phyloP scores from a whole-genome alignment of 257 asterid species.

The Solanum microdontum region DNA sequence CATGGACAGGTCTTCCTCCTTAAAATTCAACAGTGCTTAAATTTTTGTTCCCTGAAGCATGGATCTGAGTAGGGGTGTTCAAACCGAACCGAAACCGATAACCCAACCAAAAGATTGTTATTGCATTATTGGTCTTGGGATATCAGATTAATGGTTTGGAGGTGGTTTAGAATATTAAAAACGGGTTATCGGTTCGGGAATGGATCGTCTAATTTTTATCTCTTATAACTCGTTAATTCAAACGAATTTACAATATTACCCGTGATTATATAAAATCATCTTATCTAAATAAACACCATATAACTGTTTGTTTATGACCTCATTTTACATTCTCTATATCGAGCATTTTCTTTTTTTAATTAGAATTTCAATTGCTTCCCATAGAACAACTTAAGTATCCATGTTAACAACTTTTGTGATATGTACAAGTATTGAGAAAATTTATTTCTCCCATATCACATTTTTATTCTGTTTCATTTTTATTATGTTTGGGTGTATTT shows the following conservation, averaged over 20 bases:
- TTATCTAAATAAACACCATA: not conserved
- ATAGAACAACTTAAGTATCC: not conserved
- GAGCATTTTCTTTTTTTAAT: not conserved
- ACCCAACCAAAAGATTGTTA: not conserved
- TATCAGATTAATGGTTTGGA: not conserved
- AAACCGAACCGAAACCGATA: not conserved
- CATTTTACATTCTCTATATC: not conserved
- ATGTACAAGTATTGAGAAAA: not conserved
- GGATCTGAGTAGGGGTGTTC: not conserved
- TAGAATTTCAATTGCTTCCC: not conserved
- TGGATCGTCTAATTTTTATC: not conserved
- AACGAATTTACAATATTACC: not conserved
- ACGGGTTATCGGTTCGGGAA: not conserved
- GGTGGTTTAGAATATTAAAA: not conserved
- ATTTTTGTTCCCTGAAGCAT: not conserved
- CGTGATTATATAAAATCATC: not conserved
- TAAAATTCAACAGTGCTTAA: not conserved
- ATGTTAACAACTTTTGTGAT: not conserved
- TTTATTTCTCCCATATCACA: not conserved
- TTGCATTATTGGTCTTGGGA: not conserved
- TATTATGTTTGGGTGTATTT: not conserved
- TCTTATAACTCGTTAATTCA: not conserved
- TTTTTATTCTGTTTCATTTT: not conserved
- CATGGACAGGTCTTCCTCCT: conserved; percentile 70
- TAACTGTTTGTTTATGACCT: not conserved